Percentiles rank a stretch among this genome's conserved stretches.
Conservation (phyloP, 2,329 filamentous ascomycete genomes). For the Alternaria panax region DNA sequence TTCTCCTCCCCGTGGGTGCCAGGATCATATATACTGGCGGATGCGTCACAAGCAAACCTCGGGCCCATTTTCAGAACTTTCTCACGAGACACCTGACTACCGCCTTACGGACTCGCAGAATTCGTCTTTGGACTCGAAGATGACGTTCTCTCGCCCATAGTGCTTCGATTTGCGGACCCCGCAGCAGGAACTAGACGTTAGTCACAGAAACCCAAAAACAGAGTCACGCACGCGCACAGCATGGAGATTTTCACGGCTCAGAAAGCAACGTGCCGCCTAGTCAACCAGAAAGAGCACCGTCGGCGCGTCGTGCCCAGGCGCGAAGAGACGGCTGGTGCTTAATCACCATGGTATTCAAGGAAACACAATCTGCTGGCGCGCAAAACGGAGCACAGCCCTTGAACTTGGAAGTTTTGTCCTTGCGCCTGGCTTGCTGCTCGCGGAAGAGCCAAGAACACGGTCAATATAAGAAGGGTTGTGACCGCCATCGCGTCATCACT, state of each 20-base stretch:
- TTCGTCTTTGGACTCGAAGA: background rate
- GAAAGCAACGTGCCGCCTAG: constrained; percentile 16
- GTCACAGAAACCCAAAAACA: constrained; percentile 33
- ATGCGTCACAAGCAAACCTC: background rate
- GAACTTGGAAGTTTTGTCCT: constrained; percentile 16
- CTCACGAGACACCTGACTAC: background rate
- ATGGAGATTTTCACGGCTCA: constrained; percentile 17
- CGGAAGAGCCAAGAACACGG: constrained; percentile 22
- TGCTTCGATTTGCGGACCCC: constrained; percentile 17
- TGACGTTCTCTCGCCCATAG: constrained; percentile 8
- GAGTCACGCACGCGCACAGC: constrained; percentile 30
- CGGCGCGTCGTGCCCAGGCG: constrained; percentile 35
- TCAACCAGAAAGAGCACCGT: constrained; percentile 20
- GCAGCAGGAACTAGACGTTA: constrained; percentile 31
- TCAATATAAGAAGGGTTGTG: constrained; percentile 22
- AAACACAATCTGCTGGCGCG: constrained; percentile 21
- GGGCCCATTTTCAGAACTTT: background rate
- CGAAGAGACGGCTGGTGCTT: constrained; percentile 28
- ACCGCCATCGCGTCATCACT: constrained; percentile 23
- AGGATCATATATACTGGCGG: background rate
- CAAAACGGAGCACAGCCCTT: constrained; percentile 17
- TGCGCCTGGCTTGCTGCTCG: constrained; percentile 23
- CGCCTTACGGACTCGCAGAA: background rate
- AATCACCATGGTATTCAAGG: constrained; percentile 34
- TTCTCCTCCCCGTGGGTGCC: constrained; percentile 7